Percentiles rank a stretch among this genome's conserved stretches.
Evolutionary conservation across 163 green algal species (phyloP).

Genomic region (Coccomyxa subellipsoidea): DNA sequence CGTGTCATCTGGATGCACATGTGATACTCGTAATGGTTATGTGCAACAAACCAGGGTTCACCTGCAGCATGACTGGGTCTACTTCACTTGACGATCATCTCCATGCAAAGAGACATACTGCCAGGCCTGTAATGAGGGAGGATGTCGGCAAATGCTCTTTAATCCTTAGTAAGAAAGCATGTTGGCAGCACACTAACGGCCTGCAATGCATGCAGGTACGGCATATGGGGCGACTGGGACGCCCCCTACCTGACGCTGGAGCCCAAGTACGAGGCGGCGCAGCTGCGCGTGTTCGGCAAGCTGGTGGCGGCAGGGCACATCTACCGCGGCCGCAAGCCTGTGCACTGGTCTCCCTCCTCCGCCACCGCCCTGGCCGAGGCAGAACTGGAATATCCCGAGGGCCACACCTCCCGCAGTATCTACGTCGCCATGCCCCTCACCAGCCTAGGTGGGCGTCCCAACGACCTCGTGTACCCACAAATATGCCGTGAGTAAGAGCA

Average conservation of each 20-base stretch:
- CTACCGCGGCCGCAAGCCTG: conserved; percentile 91
- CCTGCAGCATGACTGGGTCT: too few relatives aligned
- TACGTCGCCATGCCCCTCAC: conserved; percentile 84
- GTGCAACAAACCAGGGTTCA: too few relatives aligned
- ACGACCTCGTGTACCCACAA: neutral
- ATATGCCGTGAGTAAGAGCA: too few relatives aligned
- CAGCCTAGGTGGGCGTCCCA: conserved; percentile 13
- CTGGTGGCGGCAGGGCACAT: conserved; percentile 94
- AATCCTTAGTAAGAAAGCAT: too few relatives aligned
- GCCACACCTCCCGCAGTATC: conserved; percentile 83
- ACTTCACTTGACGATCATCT: too few relatives aligned
- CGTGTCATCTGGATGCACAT: too few relatives aligned
- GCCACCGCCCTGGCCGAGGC: conserved; percentile 95
- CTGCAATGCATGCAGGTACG: too few relatives aligned
- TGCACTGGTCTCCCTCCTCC: conserved; percentile 94
- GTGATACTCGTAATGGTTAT: too few relatives aligned
- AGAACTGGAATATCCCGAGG: conserved; percentile 98
- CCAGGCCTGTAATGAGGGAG: too few relatives aligned
- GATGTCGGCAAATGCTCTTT: too few relatives aligned
- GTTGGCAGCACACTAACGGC: too few relatives aligned
- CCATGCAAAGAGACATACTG: too few relatives aligned
- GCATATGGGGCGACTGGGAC: conserved; percentile 93
- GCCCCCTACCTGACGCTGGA: conserved; percentile 94
- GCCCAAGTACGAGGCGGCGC: conserved; percentile 91
- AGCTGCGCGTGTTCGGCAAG: conserved; percentile 91